phyloP scores from a whole-genome alignment of 2,329 filamentous ascomycete genomes.

The Trichoderma asperellum region DNA sequence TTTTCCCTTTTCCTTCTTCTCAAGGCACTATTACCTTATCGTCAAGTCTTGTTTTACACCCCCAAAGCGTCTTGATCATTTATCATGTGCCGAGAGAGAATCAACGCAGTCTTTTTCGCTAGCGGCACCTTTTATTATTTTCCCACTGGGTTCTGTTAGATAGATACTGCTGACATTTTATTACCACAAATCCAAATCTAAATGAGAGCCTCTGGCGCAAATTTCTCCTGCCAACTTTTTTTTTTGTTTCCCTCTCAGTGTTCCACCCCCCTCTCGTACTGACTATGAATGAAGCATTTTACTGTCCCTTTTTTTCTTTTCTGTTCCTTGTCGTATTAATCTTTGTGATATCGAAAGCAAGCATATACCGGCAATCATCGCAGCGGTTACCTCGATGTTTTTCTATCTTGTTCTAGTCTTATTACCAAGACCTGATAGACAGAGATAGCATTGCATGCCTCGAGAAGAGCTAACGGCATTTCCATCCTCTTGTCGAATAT shows the following conservation, averaged over 20 bases:
- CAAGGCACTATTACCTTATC: constrained; percentile 93
- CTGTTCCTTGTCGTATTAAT: not conserved
- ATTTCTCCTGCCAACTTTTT: not conserved
- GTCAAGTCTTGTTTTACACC: constrained; percentile 70
- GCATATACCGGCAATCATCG: not conserved
- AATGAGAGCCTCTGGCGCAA: constrained; percentile 15
- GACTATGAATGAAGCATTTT: constrained; percentile 7
- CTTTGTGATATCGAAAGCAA: not conserved
- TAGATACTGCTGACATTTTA: constrained; percentile 84
- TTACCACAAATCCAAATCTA: constrained; percentile 3
- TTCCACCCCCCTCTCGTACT: constrained; percentile 2
- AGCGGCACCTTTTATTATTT: constrained; percentile 77
- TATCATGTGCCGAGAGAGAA: constrained; percentile 79
- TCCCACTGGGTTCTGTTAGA: constrained; percentile 88
- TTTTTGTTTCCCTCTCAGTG: not conserved
- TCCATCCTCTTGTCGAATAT: constrained; percentile 17
- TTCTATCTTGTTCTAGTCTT: not conserved
- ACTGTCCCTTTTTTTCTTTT: not conserved
- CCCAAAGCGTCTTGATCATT: constrained; percentile 90
- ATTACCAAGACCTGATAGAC: not conserved
- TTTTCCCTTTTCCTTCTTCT: constrained; percentile 45
- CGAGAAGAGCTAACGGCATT: constrained; percentile 24
- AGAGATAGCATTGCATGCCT: not conserved
- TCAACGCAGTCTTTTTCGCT: constrained; percentile 89
- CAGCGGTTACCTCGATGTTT: not conserved